Evolutionary conservation across 345 rosid species (phyloP).

Genomic region (Abelmoschus esculentus): DNA sequence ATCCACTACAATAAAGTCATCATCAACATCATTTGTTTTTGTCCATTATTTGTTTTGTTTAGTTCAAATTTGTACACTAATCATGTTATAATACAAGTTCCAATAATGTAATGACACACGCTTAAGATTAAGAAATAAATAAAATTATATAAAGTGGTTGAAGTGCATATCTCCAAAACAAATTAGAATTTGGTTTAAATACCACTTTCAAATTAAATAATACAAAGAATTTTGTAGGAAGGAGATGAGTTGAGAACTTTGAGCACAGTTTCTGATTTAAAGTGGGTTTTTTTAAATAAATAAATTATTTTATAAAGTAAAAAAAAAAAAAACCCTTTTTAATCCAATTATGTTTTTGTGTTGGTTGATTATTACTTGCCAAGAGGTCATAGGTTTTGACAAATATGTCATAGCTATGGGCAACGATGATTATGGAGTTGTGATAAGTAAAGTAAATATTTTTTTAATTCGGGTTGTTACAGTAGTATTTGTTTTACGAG

Average conservation of each 20-base stretch:
- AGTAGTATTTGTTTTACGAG: too few relatives aligned
- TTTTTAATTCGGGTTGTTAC: too few relatives aligned
- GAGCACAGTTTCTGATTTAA: conserved; percentile 9
- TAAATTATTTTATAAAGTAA: background rate
- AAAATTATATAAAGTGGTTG: conserved; percentile 16
- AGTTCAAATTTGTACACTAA: background rate
- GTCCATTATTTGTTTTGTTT: background rate
- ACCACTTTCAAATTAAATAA: conserved; percentile 10
- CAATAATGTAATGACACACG: conserved; percentile 11
- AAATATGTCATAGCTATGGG: conserved; percentile 19
- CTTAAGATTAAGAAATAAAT: background rate
- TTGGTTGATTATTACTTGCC: conserved; percentile 29
- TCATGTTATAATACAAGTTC: background rate
- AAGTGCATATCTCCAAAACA: conserved; percentile 25
- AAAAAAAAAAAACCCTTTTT: conserved; percentile 9
- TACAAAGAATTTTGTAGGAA: background rate
- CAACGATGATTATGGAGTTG: conserved; percentile 16
- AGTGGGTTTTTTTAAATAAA: background rate
- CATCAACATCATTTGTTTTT: background rate
- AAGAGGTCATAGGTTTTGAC: conserved; percentile 45
- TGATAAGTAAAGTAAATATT: background rate
- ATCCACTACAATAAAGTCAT: conserved; percentile 11
- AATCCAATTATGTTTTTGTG: conserved; percentile 22
- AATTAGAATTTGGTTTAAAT: background rate
- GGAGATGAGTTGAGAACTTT: conserved; percentile 5